A percentile compares a stretch with the other conserved stretches of the same genome.
Conservation (phyloP, 306 rosid genomes). For the Begonia peltatifolia region DNA sequence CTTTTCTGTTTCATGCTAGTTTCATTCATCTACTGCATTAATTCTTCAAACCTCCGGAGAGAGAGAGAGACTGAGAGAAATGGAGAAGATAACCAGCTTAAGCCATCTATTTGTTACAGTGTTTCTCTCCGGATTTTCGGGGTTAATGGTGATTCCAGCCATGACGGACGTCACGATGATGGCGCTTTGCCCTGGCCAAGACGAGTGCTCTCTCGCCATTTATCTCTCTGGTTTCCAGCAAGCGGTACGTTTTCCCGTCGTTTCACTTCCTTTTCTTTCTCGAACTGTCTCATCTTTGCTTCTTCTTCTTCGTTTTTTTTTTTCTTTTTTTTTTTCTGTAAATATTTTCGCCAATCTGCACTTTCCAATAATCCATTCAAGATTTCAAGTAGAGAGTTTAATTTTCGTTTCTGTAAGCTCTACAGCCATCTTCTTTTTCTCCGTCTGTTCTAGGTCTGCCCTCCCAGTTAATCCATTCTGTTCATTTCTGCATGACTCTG, state of each 20-base stretch:
- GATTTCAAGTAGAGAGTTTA: too few relatives aligned
- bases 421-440: too few relatives aligned
- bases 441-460: too few relatives aligned
- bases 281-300: not conserved
- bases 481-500: too few relatives aligned
- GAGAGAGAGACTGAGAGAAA: constrained; percentile 2
- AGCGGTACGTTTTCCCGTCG: constrained; percentile 24
- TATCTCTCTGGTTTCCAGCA: constrained; percentile 74
- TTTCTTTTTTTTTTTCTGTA: not conserved
- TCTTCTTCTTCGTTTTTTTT: not conserved
- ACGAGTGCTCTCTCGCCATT: constrained; percentile 74
- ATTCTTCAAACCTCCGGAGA: not conserved
- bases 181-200: constrained; percentile 61
- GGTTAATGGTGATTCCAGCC: constrained; percentile 22
- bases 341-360: too few relatives aligned
- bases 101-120: constrained; percentile 49
- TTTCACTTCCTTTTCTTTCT: not conserved
- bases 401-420: too few relatives aligned
- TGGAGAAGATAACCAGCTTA: constrained; percentile 27
- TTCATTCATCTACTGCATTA: too few relatives aligned
- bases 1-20: too few relatives aligned
- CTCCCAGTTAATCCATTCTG: too few relatives aligned
- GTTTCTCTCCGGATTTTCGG: constrained; percentile 23
- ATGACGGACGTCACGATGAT: constrained; percentile 57
- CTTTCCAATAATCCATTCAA: too few relatives aligned